Base-by-base conservation (phyloP, 1,139 yeast species). In the Candida freyschussii region DNA sequence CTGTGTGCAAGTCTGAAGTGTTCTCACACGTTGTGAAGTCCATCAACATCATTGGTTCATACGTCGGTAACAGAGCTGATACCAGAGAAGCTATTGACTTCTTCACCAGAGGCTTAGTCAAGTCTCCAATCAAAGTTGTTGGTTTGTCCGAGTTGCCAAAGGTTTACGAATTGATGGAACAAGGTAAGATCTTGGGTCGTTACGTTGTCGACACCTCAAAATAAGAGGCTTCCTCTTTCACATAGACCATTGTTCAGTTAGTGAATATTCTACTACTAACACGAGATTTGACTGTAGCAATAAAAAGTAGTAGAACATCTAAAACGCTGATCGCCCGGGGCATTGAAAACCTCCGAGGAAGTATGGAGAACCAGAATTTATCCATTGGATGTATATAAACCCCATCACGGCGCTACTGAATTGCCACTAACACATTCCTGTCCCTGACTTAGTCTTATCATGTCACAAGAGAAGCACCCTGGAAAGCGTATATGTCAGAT, bases 51-150 rank as follows among this genome's bases (percentile, higher is more conserved):
- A 70, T 58, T 44, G 83, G 82, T 56, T 76, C 82, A 44, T 76
- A 75, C 55, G 82, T 76, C 44, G 83, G 83, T 59, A 76, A 75
- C 74, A 71, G 83, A 67, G 80, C 81, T 47, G 82, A 76, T 58
- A 67, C 80, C 45, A 70, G 78, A 48, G 81, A 75, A 62, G 82
- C 83, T 44, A 62, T 76, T 52, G 82, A 76, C 53, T 75, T 76
- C 71, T 76, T 75, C 59, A 37, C 65, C 49, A 68, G 82, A 66
- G 82, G 82, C 44, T 63, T 73, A 55, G 72, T 76, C 52, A 63
- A 67, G 52, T 72, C 80, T 45, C 79, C 82, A 50, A 75, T 75
- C 58, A 69, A 72, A 61, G 58, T 75, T 55, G 78, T 71, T 39
- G 76, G 77, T 29, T 65, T 75, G 53, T 65, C 75, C 41, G 73